A percentile compares a stretch with the other conserved stretches of the same genome.
These are phyloP conservation scores for Seminavis robusta DNA, from an alignment of 108 stramenopile species.

Conservation along the genomic window DNA sequence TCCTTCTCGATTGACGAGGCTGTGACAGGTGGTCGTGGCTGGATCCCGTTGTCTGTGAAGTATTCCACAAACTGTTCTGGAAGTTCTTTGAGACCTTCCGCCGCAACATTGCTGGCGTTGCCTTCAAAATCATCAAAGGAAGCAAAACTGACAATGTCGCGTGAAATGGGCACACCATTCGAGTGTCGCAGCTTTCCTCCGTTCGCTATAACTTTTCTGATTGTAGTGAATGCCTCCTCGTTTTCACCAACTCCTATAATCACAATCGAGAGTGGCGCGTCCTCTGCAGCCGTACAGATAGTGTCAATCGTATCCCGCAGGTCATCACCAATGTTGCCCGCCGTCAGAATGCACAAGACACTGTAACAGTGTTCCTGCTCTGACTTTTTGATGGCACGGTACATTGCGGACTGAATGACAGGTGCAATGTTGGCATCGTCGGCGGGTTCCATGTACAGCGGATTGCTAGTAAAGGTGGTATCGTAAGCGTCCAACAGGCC, in stretches of 20 bases:
- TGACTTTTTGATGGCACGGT: conserved; percentile 33
- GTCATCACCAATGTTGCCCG: conserved; percentile 82
- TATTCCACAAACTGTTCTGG: conserved; percentile 66
- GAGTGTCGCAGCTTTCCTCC: conserved; percentile 26
- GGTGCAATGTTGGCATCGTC: conserved; percentile 58
- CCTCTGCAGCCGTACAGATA: conserved; percentile 44
- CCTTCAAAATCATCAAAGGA: conserved; percentile 47
- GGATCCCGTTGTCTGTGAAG: conserved; percentile 37
- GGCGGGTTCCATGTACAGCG: conserved; percentile 48
- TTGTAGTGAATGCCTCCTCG: conserved; percentile 60
- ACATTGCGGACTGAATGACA: conserved; percentile 53
- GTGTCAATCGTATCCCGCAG: conserved; percentile 57
- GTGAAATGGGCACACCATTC: conserved; percentile 38
- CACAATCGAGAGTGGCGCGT: conserved; percentile 69
- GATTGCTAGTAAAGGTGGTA: conserved; percentile 31
- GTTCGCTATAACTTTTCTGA: conserved; percentile 28
- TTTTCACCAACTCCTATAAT: conserved; percentile 75
- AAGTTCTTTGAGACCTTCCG: conserved; percentile 43
- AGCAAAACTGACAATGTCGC: conserved; percentile 82
- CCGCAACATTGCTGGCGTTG: conserved; percentile 38
- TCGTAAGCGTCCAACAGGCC: conserved; percentile 75
- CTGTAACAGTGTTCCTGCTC: conserved; percentile 36
- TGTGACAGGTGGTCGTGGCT: conserved; percentile 35
- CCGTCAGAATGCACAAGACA: conserved; percentile 81
- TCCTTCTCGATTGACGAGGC: too few species aligned